Evolutionary conservation across 73 alveolate species (phyloP).

Genomic region (Urostyla sp.): DNA sequence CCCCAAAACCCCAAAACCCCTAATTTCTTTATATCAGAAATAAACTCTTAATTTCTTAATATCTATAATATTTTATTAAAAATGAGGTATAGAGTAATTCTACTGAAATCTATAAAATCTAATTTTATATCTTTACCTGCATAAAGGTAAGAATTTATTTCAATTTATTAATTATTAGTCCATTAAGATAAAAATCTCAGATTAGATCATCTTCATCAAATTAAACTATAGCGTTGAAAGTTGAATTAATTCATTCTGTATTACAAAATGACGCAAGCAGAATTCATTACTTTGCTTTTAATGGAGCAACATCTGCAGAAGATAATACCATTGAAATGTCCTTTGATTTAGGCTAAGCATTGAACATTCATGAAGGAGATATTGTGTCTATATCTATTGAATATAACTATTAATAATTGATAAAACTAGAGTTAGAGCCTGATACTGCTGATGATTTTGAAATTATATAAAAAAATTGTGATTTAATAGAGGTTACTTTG

Average conservation of each 20-base stretch:
- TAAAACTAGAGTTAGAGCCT: constrained; percentile 66
- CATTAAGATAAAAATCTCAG: neutral
- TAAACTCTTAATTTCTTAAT: too few relatives aligned
- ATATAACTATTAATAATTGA: constrained; percentile 36
- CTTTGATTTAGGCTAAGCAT: constrained; percentile 10
- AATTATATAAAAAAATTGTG: constrained; percentile 54
- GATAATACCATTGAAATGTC: constrained; percentile 12
- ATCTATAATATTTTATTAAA: too few relatives aligned
- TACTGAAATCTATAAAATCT: neutral
- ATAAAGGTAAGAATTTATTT: too few relatives aligned
- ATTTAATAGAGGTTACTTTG: constrained; percentile 49
- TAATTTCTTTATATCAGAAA: too few relatives aligned
- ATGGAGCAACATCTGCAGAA: constrained; percentile 23
- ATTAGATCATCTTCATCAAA: neutral
- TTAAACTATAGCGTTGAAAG: neutral
- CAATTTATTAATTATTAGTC: too few relatives aligned
- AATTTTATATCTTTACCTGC: constrained; percentile 38
- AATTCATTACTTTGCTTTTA: constrained; percentile 26
- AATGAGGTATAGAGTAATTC: constrained; percentile 44
- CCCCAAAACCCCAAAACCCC: too few relatives aligned
- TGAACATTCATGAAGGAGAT: constrained; percentile 47
- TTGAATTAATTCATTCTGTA: neutral
- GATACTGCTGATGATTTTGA: constrained; percentile 70
- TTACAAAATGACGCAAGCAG: neutral
- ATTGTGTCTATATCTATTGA: constrained; percentile 42